These are phyloP conservation scores for Ophiostoma angusticollis DNA, from an alignment of 2,329 filamentous ascomycete species.

Conservation along the genomic window DNA sequence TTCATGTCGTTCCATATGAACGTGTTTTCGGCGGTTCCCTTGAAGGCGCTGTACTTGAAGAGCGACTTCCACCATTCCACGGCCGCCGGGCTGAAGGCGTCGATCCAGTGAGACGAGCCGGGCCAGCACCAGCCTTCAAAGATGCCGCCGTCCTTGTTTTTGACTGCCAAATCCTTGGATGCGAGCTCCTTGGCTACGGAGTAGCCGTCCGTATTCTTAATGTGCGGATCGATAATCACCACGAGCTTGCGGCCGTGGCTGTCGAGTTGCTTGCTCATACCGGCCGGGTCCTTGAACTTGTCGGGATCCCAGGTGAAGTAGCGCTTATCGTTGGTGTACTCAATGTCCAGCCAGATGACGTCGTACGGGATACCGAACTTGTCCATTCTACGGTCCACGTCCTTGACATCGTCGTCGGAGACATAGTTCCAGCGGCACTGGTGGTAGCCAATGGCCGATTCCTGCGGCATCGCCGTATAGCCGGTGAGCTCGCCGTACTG, in stretches of 20 bases:
- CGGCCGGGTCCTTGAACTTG: constrained; percentile 72
- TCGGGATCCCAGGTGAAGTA: constrained; percentile 96
- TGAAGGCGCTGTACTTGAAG: constrained; percentile 81
- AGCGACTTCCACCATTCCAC: constrained; percentile 82
- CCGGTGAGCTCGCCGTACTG: constrained; percentile 85
- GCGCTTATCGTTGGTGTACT: constrained; percentile 93
- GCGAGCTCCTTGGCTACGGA: constrained; percentile 67
- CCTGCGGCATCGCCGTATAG: constrained; percentile 78
- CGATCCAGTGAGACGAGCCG: constrained; percentile 90
- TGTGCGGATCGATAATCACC: constrained; percentile 90
- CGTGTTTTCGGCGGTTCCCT: constrained; percentile 72
- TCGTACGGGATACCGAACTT: constrained; percentile 93
- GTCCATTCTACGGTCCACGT: constrained; percentile 93
- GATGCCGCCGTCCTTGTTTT: constrained; percentile 77
- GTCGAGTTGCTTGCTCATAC: constrained; percentile 81
- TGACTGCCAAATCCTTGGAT: constrained; percentile 68
- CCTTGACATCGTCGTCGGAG: constrained; percentile 90
- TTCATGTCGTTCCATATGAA: constrained; percentile 99
- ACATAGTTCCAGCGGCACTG: constrained; percentile 99
- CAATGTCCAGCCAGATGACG: constrained; percentile 97
- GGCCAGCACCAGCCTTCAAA: constrained; percentile 99
- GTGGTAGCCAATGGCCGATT: constrained; percentile 87
- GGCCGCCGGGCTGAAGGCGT: constrained; percentile 88
- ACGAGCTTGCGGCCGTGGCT: constrained; percentile 81
- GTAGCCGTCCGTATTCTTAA: constrained; percentile 82